These are phyloP conservation scores for Citeromyces hawaiiensis DNA, from an alignment of 1,139 yeast species.

Conservation along the genomic window DNA sequence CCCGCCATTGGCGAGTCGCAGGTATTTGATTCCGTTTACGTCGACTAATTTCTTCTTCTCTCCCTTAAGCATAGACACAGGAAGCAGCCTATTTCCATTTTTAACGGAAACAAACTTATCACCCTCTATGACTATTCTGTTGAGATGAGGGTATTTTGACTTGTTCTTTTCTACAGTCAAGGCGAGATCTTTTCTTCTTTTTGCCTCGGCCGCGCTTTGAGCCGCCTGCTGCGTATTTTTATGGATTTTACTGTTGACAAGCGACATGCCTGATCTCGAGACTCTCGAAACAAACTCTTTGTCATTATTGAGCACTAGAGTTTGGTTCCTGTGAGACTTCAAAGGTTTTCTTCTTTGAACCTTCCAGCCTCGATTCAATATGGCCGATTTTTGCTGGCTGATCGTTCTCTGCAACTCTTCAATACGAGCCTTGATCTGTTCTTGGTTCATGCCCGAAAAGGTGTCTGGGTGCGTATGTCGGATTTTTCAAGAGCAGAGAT, in stretches of 20 bases:
- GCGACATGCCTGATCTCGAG: conserved; percentile 22
- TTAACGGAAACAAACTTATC: conserved; percentile 13
- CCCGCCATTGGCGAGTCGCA: conserved; percentile 18
- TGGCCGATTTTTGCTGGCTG: not conserved
- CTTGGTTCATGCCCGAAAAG: conserved; percentile 1
- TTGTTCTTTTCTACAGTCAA: conserved; percentile 16
- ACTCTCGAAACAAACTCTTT: conserved; percentile 17
- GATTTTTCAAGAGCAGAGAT: conserved; percentile 9
- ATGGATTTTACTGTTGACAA: conserved; percentile 22
- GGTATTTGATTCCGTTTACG: conserved; percentile 22
- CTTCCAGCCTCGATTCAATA: not conserved
- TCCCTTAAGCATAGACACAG: conserved; percentile 9
- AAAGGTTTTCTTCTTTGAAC: conserved; percentile 5
- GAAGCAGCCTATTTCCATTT: conserved; percentile 10
- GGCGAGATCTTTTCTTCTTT: conserved; percentile 6
- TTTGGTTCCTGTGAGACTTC: not conserved
- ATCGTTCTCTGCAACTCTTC: conserved; percentile 5
- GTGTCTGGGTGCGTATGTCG: conserved; percentile 2
- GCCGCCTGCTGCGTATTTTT: conserved; percentile 9
- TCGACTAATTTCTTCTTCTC: conserved; percentile 8
- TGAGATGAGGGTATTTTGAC: conserved; percentile 21
- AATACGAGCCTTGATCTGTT: conserved; percentile 7
- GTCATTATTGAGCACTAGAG: not conserved
- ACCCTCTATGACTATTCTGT: conserved; percentile 22
- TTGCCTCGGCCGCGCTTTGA: conserved; percentile 1